Base-by-base conservation (phyloP, 345 rosid genomes). In the Salix arbutifolia region DNA sequence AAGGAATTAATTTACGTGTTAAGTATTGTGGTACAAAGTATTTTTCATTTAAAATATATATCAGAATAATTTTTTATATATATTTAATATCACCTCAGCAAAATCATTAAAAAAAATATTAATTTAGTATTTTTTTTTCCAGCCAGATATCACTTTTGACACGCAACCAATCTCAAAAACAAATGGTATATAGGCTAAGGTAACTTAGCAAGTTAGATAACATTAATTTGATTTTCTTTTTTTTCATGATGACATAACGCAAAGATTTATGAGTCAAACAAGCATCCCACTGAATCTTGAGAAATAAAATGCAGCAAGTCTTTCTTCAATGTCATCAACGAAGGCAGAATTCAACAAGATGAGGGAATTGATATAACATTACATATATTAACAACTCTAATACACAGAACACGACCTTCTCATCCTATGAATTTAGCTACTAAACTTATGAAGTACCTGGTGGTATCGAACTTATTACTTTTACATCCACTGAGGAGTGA, bases 301-400 rank as follows among this genome's bases (percentile, higher is more conserved):
- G 33, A 31, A 52, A 31, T 35, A 33, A 53, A 52, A 40, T 61
- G 25, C 68, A 73, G 40, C 16, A 11, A 37, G 33, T 19, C 35
- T 3, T 26, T 42, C 31, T 65, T 23, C 44, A 65, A 18, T 31
- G 42, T 61, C 64, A 9, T 35, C 35, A 3, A 26, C 2, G 40
- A 17, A 6, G 68, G 33, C 31, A 16, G 61, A 53, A 30, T 35
- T 68, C 68, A 69, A 60, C 42, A 69, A 23, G 14, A 76, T 40
- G 26, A 58, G 19, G 79, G 46, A 70, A 76, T 69, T 42, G 58
- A 60, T 69, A 76, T 71, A 26, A 44, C 69, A 76, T 50, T 58
- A 14, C 26, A 16, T 14, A 3, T 25, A 33, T 33, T 52, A 40
- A 68, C 66, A 67, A 8, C 53, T 30, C 56, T 1, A 26, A 19